These are phyloP conservation scores for Plasmodium chabaudi DNA, from an alignment of 169 alveolate genomes.

Conservation along the genomic window DNA sequence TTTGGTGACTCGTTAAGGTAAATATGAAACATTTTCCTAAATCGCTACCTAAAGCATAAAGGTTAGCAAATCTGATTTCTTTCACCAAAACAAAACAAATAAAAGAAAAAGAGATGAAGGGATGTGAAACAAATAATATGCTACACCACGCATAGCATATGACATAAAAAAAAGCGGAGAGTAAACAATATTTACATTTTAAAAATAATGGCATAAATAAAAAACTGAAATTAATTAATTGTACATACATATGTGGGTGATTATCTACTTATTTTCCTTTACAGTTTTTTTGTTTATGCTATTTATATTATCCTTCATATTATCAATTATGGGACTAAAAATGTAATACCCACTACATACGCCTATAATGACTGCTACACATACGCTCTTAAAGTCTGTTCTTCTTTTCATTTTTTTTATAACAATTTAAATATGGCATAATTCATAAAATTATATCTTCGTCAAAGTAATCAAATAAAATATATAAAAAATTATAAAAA, in stretches of 20 bases:
- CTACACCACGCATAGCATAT: no score
- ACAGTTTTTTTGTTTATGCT: conserved; percentile 29
- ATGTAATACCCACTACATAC: conserved; percentile 66
- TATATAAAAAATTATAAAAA: neutral
- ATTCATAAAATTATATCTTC: neutral
- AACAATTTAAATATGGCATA: neutral
- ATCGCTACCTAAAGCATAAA: neutral
- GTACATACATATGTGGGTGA: no score
- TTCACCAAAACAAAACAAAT: conserved; percentile 6
- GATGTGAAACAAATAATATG: no score
- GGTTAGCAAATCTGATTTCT: neutral
- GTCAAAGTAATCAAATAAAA: neutral
- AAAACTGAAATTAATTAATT: no score
- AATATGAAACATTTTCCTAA: neutral
- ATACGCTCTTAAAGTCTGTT: conserved; percentile 51
- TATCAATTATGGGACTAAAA: conserved; percentile 49
- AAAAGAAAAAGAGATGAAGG: conserved; percentile 1
- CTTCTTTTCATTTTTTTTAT: conserved; percentile 54
- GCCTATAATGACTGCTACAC: conserved; percentile 66
- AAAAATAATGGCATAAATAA: neutral
- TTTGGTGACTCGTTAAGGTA: conserved; percentile 13
- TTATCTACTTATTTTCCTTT: conserved; percentile 10
- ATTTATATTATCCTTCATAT: conserved; percentile 64
- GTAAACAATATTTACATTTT: no score
- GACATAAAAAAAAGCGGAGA: no score